Evolutionary conservation across 1,139 yeast genomes (phyloP).

Genomic region (Yamadazyma epiphylla): DNA sequence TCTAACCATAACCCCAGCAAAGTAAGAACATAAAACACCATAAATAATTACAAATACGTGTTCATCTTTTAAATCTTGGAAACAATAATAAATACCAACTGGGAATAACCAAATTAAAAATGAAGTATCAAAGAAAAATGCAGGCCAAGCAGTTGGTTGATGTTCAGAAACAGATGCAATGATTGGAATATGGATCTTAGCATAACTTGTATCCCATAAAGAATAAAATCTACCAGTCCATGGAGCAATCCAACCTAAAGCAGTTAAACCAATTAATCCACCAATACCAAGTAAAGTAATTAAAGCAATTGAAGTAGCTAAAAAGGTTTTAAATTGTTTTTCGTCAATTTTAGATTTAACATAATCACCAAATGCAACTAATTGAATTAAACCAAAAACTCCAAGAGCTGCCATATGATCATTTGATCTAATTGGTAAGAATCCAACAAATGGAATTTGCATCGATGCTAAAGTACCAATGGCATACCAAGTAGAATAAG

Average conservation of each 20-base stretch:
- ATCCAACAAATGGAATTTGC: conserved; percentile 99
- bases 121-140: conserved; percentile 91
- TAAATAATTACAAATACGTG: conserved; percentile 91
- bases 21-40: conserved; percentile 88
- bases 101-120: conserved; percentile 98
- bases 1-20: conserved; percentile 99
- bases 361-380: conserved; percentile 84
- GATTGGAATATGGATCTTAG: conserved; percentile 96
- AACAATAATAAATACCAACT: conserved; percentile 86
- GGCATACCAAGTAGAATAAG: conserved; percentile 96
- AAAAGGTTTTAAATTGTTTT: conserved; percentile 70
- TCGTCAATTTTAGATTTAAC: conserved; percentile 71
- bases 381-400: conserved; percentile 90
- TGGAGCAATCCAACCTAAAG: conserved; percentile 93
- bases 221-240: conserved; percentile 99
- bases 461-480: conserved; percentile 94
- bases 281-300: conserved; percentile 61
- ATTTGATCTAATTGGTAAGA: conserved; percentile 91
- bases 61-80: conserved; percentile 87
- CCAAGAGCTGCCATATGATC: conserved; percentile 99
- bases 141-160: conserved; percentile 99
- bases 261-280: conserved; percentile 76
- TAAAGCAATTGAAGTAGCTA: conserved; percentile 55
- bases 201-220: conserved; percentile 96
- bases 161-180: conserved; percentile 99